A percentile compares a stretch with the other conserved stretches of the same genome.
These are phyloP conservation scores for Ganoderma sp. DNA, from an alignment of 1,284 basidiomycete genomes.

Conservation along the genomic window DNA sequence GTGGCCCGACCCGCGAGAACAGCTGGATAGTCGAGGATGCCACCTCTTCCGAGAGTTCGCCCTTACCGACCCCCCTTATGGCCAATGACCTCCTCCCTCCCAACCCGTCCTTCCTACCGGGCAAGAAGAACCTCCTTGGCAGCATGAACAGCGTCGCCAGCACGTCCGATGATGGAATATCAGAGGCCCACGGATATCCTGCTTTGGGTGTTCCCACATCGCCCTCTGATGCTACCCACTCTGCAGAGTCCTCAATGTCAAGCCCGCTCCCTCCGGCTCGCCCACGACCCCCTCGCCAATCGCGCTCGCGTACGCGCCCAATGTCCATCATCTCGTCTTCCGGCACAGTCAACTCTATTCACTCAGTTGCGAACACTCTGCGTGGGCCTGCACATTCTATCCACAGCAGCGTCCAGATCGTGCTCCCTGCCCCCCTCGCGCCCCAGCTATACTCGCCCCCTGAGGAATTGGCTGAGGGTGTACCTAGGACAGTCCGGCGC, in stretches of 20 bases:
- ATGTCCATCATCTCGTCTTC: conserved; percentile 49
- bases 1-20: conserved; percentile 30
- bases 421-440: conserved; percentile 65
- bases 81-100: conserved; percentile 35
- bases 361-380: conserved; percentile 40
- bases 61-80: conserved; percentile 34
- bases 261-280: conserved; percentile 22
- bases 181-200: conserved; percentile 9
- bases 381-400: conserved; percentile 58
- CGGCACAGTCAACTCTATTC: conserved; percentile 40
- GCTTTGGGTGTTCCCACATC: conserved; percentile 15
- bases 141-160: conserved; percentile 32
- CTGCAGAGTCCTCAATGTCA: conserved; percentile 32
- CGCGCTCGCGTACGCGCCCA: conserved; percentile 31
- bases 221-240: conserved; percentile 28
- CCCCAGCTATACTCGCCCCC: conserved; percentile 40
- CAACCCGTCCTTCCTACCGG: conserved; percentile 37
- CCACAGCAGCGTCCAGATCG: conserved; percentile 61
- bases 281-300: conserved; percentile 30
- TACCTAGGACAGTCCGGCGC: conserved; percentile 10
- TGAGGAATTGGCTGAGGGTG: neutral
- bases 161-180: conserved; percentile 27
- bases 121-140: conserved; percentile 25
- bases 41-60: conserved; percentile 35
- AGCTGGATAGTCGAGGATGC: conserved; percentile 38